Base-by-base conservation (phyloP, 148 eudicot species). In the Diospyros kaki region DNA sequence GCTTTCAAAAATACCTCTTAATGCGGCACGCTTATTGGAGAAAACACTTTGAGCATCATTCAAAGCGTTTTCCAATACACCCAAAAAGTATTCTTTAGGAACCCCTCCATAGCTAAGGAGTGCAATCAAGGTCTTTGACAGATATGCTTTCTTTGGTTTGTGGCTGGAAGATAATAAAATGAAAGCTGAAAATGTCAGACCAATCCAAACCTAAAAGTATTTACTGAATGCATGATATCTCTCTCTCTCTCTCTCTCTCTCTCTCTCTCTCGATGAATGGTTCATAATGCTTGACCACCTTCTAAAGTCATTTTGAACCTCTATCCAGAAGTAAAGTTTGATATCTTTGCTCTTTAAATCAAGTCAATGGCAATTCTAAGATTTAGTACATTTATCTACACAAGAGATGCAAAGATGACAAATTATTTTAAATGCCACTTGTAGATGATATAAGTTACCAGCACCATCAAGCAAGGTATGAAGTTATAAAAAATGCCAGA, bases 51-150 rank as follows among this genome's bases (percentile, higher is more conserved):
- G 84, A 44, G 89, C 76, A 61, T 88, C 88, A 50, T 75, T 59
- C 72, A 92, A 64, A 80, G 95, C 87, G 44, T 77, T 80, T 7
- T 2, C 45, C 59, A 95, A 68, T 75, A 88, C 40, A 58, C 77
- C 71, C 66, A 89, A 42, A 77, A 95, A 95, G 62, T 54, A 86
- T 1, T 76, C 76, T 64, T 69, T 78, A 1, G 97, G 97, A 58
- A 94, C 92, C 60, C 94, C 97, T 55, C 98, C 98, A 76, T 81
- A 87, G 81, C 77, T 85, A 68, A 95, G 85, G 42, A 95, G 90
- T 50, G 93, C 89, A 80, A 94, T 94, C 87, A 94, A 85, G 69
- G 80, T 76, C 78, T 76, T 92, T 8, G 98, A 94, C 7, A 94
- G 81, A 44, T 50, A 64, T 5, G 88, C 53, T 75, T 52, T 83